phyloP scores from a whole-genome alignment of 2,329 filamentous ascomycete genomes.

The Alternaria sp. region DNA sequence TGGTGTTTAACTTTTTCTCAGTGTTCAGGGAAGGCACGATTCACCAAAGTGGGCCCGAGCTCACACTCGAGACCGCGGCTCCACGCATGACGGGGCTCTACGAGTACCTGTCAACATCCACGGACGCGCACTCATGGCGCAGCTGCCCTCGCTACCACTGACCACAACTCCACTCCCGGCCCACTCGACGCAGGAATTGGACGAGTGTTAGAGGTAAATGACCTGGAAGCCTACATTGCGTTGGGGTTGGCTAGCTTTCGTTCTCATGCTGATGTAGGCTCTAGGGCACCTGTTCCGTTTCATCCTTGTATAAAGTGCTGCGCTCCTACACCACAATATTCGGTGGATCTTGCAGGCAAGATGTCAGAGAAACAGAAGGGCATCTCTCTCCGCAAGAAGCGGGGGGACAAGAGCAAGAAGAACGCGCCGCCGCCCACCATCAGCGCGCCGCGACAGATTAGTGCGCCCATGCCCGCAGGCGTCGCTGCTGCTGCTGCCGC shows the following conservation, averaged over 20 bases:
- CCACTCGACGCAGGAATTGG: background rate
- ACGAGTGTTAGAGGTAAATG: background rate
- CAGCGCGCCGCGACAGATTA: conserved; percentile 64
- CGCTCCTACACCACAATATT: background rate
- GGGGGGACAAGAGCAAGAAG: conserved; percentile 60
- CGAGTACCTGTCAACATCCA: conserved; percentile 11
- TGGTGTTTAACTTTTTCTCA: conserved; percentile 15
- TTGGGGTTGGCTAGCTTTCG: background rate
- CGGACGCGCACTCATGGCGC: background rate
- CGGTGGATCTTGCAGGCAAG: conserved; percentile 20
- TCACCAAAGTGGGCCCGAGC: conserved; percentile 33
- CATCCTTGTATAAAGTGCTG: background rate
- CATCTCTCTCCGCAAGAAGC: conserved; percentile 69
- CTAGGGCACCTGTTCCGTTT: background rate
- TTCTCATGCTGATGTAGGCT: background rate
- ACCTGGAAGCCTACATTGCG: background rate
- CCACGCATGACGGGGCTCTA: conserved; percentile 6
- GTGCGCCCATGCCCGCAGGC: conserved; percentile 45
- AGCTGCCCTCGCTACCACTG: background rate
- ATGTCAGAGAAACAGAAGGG: conserved; percentile 61
- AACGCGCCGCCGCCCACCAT: conserved; percentile 52
- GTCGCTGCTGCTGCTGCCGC: conserved; percentile 32
- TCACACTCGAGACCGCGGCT: conserved; percentile 18
- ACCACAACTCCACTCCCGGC: background rate
- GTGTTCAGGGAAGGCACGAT: conserved; percentile 27